A percentile compares a stretch with the other conserved stretches of the same genome.
Conservation (phyloP, 371 early-diverging fungal species). For the Funneliformis caledonium region DNA sequence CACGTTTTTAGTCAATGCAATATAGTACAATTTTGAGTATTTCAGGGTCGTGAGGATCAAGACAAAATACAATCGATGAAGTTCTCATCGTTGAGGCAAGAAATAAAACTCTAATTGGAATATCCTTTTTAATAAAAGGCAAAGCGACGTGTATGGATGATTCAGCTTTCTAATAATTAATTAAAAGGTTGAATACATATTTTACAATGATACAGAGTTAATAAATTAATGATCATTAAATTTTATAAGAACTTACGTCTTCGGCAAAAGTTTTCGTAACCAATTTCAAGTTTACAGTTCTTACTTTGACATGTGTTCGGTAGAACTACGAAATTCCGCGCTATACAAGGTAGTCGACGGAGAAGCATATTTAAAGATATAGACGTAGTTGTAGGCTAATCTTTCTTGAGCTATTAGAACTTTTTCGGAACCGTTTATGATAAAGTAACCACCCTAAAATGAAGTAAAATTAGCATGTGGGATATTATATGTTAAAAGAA, state of each 20-base stretch:
- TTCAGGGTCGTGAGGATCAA: constrained; percentile 67
- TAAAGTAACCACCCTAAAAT: constrained; percentile 81
- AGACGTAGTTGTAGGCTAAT: constrained; percentile 82
- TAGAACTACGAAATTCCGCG: constrained; percentile 77
- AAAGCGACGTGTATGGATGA: constrained; percentile 67
- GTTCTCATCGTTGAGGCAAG: constrained; percentile 83
- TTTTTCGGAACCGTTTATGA: constrained; percentile 92
- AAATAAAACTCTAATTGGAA: constrained; percentile 82
- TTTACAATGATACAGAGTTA: too few species aligned
- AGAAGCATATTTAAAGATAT: constrained; percentile 74
- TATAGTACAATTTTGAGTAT: constrained; percentile 81
- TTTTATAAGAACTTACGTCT: constrained; percentile 41
- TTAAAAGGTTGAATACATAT: background rate
- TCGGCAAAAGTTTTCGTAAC: constrained; percentile 45
- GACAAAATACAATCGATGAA: constrained; percentile 79
- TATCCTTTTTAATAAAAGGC: constrained; percentile 79
- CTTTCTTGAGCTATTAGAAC: constrained; percentile 90
- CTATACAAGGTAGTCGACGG: constrained; percentile 66
- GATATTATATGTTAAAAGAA: background rate
- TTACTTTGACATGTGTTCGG: constrained; percentile 62
- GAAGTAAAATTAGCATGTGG: too few species aligned
- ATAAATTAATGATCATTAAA: constrained; percentile 30
- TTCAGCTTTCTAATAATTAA: constrained; percentile 42
- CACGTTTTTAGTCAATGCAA: constrained; percentile 82
- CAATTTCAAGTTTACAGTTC: constrained; percentile 71